Conservation (phyloP, 371 early-diverging fungal genomes). For the Mortierella sp. region DNA sequence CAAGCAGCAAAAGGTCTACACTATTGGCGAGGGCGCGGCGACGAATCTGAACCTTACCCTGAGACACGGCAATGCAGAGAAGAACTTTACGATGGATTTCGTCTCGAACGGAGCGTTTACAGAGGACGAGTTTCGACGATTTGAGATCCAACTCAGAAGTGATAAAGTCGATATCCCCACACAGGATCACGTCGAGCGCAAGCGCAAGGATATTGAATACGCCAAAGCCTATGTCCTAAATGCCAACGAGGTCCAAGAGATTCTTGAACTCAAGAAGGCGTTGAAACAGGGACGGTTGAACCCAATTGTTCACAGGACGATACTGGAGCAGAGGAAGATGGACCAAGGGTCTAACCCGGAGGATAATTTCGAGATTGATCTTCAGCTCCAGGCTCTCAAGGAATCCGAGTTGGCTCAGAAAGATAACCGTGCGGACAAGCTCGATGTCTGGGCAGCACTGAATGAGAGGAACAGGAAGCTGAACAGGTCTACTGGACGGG, state of each 20-base stretch:
- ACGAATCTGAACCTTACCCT: constrained; percentile 75
- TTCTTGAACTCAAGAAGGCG: constrained; percentile 65
- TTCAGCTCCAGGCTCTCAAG: constrained; percentile 50
- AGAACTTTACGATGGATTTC: constrained; percentile 80
- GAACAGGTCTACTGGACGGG: constrained; percentile 40
- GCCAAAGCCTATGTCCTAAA: constrained; percentile 77
- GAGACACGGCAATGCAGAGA: constrained; percentile 77
- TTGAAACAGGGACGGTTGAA: constrained; percentile 69
- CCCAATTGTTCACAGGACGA: constrained; percentile 51
- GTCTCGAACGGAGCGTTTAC: constrained; percentile 78
- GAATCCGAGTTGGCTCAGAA: constrained; percentile 43
- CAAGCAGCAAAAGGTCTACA: constrained; percentile 74
- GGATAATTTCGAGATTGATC: constrained; percentile 43
- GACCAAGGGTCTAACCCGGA: constrained; percentile 22
- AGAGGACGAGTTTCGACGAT: constrained; percentile 76
- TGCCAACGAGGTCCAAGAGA: constrained; percentile 68
- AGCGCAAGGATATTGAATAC: constrained; percentile 67
- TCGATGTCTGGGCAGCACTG: constrained; percentile 67
- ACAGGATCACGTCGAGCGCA: constrained; percentile 67
- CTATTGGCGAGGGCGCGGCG: constrained; percentile 63
- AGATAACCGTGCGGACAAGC: constrained; percentile 50
- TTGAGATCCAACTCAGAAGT: constrained; percentile 62
- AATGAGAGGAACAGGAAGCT: constrained; percentile 60
- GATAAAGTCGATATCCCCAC: constrained; percentile 68
- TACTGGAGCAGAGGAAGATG: constrained; percentile 44